These are phyloP conservation scores for Hemisphaericaspora lyxosophila DNA, from an alignment of 1,139 yeast species.

Conservation along the genomic window DNA sequence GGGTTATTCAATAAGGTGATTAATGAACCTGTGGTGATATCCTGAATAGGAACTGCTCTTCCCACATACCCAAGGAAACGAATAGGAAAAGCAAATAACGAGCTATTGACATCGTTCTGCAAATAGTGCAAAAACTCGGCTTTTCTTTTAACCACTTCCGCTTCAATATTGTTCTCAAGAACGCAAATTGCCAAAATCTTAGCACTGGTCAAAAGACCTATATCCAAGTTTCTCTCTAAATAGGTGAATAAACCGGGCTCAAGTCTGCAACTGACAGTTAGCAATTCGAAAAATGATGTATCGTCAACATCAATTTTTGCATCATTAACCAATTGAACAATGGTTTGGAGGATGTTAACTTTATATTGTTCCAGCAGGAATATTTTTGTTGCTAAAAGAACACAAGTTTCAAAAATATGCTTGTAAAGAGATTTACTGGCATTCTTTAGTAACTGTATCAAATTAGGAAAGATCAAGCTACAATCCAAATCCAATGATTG, in stretches of 20 bases:
- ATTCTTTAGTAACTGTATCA: constrained; percentile 14
- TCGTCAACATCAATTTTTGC: constrained; percentile 13
- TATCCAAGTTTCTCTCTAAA: constrained; percentile 15
- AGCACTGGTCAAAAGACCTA: constrained; percentile 24
- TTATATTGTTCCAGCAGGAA: constrained; percentile 4
- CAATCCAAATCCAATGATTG: constrained; percentile 5
- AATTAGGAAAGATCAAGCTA: constrained; percentile 6
- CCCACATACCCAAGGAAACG: constrained; percentile 51
- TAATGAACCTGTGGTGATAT: constrained; percentile 9
- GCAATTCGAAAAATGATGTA: constrained; percentile 13
- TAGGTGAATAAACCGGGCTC: constrained; percentile 11
- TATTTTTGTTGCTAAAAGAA: constrained; percentile 6
- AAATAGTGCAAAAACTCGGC: constrained; percentile 28
- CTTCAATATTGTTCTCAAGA: constrained; percentile 28
- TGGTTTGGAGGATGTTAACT: constrained; percentile 7
- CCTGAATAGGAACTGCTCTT: constrained; percentile 8
- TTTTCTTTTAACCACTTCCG: constrained; percentile 30
- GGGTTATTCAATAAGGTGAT: constrained; percentile 11
- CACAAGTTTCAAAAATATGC: constrained; percentile 13
- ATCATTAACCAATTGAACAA: constrained; percentile 14
- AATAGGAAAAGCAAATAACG: constrained; percentile 27
- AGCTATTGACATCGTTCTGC: constrained; percentile 17
- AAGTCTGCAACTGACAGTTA: constrained; percentile 8
- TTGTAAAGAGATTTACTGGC: constrained; percentile 13
- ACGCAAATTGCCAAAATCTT: constrained; percentile 46